Evolutionary conservation across 1,139 yeast species (phyloP), one percentile per base, ranked within the genome.

Genomic region (Nakaseomyces sp.): DNA sequence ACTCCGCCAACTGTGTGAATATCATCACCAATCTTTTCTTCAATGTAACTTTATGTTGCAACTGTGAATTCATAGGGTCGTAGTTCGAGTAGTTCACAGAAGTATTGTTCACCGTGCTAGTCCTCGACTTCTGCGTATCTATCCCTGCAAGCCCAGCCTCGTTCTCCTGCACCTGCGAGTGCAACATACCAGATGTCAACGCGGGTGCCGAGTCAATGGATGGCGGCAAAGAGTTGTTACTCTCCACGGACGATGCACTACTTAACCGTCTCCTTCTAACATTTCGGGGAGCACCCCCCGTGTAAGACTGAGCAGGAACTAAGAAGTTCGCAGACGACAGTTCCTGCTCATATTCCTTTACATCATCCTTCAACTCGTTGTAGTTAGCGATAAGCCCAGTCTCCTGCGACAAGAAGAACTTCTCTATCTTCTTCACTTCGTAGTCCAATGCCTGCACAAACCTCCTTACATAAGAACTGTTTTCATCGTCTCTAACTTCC

Each of bases 1-100:
- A 72, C 62, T 89, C 96, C n/a, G 88, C 80, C 30, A 88, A 68
- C 19, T 77, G 71, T 9, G 91, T 89, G 66, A 78, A 89, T 40
- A 80, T 65, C 10, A 79, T 73, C 37, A 80, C 74, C 3, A 82
- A 64, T 46, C 87, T 71, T 59, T 81, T 80, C 61, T 80, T 82
- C 53, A 85, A 71, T 6, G 87, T 79, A 47, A 84, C 76, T 53
- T 74, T 73, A 54, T 56, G 52, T 44, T 57, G 58, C 39, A 54
- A 30, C 15, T 19, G 28, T 12, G 41, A 28, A 13, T 28, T 39
- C 35, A 39, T 17, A 7, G 28, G 35, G 15, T 29, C 37, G 18
- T 26, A 24, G 13, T 20, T 30, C n/a, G 40, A 36, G 12, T 24
- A 24, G 17, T 29, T 30, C 4, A 42, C 13, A 17, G 41, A 30